Evolutionary conservation across 140 eudicot species (phyloP), one percentile per base, ranked within the genome.

Genomic region (Bidens hawaiensis): DNA sequence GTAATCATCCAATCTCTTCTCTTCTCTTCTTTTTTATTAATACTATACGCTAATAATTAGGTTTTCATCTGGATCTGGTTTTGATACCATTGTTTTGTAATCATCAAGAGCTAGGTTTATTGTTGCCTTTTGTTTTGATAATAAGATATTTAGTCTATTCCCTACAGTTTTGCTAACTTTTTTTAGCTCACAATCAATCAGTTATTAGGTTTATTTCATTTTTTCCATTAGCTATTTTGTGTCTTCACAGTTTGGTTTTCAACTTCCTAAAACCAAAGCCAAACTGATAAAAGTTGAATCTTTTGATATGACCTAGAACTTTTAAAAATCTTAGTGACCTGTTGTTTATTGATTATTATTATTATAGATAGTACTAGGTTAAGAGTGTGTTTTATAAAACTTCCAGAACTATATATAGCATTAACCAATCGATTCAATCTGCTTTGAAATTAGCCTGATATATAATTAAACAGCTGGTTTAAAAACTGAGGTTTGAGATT

Each of bases 1-100:
- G 95, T 86, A 80, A 69, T 6, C 22, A 22, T 13, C n/a, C n/a
- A n/a, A n/a, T n/a, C n/a, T n/a, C 15, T n/a, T 25, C 5, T 51
- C 14, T 5, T 17, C 8, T 24, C n/a, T 25, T 36, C 4, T 12
- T 0, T 49, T 30, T 25, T 34, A 28, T 30, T 18, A 17, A 18
- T 66, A 9, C n/a, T n/a, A n/a, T 21, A 1, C 6, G 60, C 7
- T 64, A 18, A 30, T 47, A n/a, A n/a, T n/a, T 13, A 3, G 26
- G 15, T 18, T 46, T 64, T 18, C 36, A 33, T 49, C 28, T 49
- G 30, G 28, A 49, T 49, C 27, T 49, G 55, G 27, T 21, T 48
- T 3, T 21, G 5, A 23, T 49, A 49, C 13, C 15, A 22, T 11
- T 24, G 13, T 49, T 10, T 21, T 21, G 5, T n/a, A 10, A 49